Percentiles rank a stretch among this genome's conserved stretches.
Evolutionary conservation across 768 basidiomycete genomes (phyloP).

Genomic region (Leucocoprinus sp.): DNA sequence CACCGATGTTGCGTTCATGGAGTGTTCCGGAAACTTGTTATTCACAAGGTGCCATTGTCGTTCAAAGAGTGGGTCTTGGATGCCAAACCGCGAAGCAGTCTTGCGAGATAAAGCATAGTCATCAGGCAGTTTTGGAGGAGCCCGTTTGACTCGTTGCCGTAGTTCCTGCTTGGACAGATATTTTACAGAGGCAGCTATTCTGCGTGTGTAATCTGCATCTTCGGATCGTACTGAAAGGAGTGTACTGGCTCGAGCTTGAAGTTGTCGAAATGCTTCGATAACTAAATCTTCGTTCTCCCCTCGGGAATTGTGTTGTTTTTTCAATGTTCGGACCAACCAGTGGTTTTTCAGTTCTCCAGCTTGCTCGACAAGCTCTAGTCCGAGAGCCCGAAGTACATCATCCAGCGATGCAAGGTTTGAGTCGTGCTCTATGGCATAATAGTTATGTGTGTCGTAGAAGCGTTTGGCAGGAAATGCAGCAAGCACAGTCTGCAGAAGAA

Average conservation of each 20-base stretch:
- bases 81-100: constrained; percentile 52
- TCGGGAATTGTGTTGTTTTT: constrained; percentile 25
- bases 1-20: constrained; percentile 87
- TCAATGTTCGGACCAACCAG: constrained; percentile 71
- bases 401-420: constrained; percentile 35
- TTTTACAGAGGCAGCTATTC: constrained; percentile 48
- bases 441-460: constrained; percentile 59
- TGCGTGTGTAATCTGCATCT: constrained; percentile 29
- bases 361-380: constrained; percentile 81
- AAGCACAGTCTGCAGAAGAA: constrained; percentile 15
- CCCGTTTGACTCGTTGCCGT: constrained; percentile 66
- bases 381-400: constrained; percentile 52
- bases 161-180: constrained; percentile 55
- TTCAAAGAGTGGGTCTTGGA: constrained; percentile 76
- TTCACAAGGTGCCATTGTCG: constrained; percentile 96
- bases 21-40: constrained; percentile 68
- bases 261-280: constrained; percentile 36
- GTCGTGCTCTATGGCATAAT: constrained; percentile 73
- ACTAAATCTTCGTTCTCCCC: constrained; percentile 37
- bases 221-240: constrained; percentile 34
- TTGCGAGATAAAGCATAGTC: constrained; percentile 30
- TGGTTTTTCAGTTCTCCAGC: constrained; percentile 74
- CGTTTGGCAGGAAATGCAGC: constrained; percentile 36
- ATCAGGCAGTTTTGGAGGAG: constrained; percentile 42
- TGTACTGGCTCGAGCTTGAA: constrained; percentile 30